Percentiles rank a stretch among this genome's conserved stretches.
These are phyloP conservation scores for Sugiyamaella floridensis DNA, from an alignment of 805 yeast genomes.

Conservation along the genomic window DNA sequence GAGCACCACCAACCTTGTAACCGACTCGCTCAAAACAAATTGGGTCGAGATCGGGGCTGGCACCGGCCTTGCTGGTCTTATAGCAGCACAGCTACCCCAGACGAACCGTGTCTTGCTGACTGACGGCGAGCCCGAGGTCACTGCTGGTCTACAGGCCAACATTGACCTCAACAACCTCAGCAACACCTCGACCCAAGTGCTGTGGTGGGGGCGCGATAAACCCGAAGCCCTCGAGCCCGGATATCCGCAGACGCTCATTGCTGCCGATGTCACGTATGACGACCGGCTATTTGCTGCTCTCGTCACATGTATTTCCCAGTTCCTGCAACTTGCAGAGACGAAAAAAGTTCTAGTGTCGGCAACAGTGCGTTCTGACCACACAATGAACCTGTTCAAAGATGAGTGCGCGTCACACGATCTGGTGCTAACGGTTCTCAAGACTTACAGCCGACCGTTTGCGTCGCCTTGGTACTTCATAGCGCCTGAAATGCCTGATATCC, in stretches of 20 bases:
- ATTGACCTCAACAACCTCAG: constrained; percentile 38
- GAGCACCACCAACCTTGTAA: background rate
- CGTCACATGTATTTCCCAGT: constrained; percentile 38
- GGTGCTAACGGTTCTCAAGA: constrained; percentile 2
- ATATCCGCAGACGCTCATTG: constrained; percentile 47
- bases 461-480: constrained; percentile 14
- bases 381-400: constrained; percentile 40
- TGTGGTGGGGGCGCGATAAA: constrained; percentile 21
- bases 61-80: constrained; percentile 70
- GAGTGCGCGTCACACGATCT: constrained; percentile 26
- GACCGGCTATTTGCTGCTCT: constrained; percentile 49
- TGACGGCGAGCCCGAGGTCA: constrained; percentile 58
- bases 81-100: constrained; percentile 18
- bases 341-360: constrained; percentile 51
- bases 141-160: constrained; percentile 42
- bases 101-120: constrained; percentile 41
- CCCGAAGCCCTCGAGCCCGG: constrained; percentile 15
- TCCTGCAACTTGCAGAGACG: constrained; percentile 14
- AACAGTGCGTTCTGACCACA: constrained; percentile 59
- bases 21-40: background rate
- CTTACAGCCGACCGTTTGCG: constrained; percentile 12
- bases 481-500: constrained; percentile 17
- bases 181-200: constrained; percentile 9
- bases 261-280: constrained; percentile 89
- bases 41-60: constrained; percentile 82